phyloP scores from a whole-genome alignment of 805 yeast genomes.

The Candida morakotiae region DNA sequence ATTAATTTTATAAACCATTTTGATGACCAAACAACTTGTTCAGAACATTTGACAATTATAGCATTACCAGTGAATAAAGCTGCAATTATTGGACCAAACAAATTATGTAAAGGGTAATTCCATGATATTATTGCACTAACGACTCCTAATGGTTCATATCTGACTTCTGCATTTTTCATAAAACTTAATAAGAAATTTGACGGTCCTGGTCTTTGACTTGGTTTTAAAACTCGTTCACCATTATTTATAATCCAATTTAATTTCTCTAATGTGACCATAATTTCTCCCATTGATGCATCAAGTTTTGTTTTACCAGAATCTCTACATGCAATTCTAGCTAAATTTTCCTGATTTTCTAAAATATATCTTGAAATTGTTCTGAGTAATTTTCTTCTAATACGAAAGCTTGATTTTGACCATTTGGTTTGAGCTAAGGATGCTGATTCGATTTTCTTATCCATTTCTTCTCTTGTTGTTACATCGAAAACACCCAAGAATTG shows the following conservation, averaged over 20 bases:
- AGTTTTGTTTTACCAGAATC: conserved; percentile 95
- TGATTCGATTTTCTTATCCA: conserved; percentile 56
- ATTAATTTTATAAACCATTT: conserved; percentile 71
- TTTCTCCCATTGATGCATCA: conserved; percentile 96
- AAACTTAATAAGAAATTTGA: conserved; percentile 72
- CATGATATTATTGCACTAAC: conserved; percentile 91
- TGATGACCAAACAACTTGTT: conserved; percentile 94
- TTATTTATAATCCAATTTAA: conserved; percentile 83
- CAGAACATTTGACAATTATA: conserved; percentile 89
- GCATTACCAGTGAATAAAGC: conserved; percentile 89
- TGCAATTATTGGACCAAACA: conserved; percentile 89
- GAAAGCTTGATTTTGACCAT: conserved; percentile 53
- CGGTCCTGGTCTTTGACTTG: conserved; percentile 83
- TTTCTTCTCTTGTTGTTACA: conserved; percentile 62
- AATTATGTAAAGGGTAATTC: conserved; percentile 96
- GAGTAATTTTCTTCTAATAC: conserved; percentile 66
- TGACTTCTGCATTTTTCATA: conserved; percentile 88
- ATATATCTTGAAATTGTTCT: conserved; percentile 69
- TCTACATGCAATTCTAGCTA: conserved; percentile 91
- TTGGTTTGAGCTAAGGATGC: conserved; percentile 52
- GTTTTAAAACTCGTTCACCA: conserved; percentile 69
- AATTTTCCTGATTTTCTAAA: conserved; percentile 74
- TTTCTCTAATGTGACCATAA: conserved; percentile 91
- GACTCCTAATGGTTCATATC: conserved; percentile 88
- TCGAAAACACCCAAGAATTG: conserved; percentile 74